phyloP scores from a whole-genome alignment of 495 filamentous ascomycete species.

The Podospora anserina region DNA sequence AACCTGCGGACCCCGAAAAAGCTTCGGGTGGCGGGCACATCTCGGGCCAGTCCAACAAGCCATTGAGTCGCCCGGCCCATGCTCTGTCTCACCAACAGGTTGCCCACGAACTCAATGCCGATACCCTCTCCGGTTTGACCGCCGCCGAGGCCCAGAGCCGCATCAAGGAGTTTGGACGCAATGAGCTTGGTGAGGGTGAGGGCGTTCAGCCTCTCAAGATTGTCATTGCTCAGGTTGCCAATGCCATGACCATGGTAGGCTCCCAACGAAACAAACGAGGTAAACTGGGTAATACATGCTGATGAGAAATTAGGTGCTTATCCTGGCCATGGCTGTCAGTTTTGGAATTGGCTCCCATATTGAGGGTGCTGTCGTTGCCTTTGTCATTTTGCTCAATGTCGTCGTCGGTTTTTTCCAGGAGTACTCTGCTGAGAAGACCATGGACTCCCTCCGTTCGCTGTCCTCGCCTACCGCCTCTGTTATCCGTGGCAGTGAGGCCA shows the following conservation, averaged over 20 bases:
- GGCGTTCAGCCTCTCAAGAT: conserved; percentile 52
- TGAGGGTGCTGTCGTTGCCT: conserved; percentile 78
- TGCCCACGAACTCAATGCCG: conserved; percentile 55
- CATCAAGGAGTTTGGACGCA: conserved; percentile 44
- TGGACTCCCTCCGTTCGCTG: conserved; percentile 72
- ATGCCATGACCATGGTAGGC: conserved; percentile 51
- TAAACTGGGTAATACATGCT: neutral
- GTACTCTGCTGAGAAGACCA: conserved; percentile 83
- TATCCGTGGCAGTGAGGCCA: conserved; percentile 63
- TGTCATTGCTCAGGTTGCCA: conserved; percentile 53
- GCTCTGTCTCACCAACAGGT: conserved; percentile 54
- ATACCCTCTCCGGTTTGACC: conserved; percentile 48
- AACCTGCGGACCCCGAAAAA: conserved; percentile 16
- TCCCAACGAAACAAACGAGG: neutral
- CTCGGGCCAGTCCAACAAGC: conserved; percentile 52
- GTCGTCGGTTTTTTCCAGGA: conserved; percentile 77
- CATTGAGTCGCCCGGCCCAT: conserved; percentile 62
- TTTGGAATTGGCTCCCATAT: conserved; percentile 79
- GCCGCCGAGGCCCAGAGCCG: conserved; percentile 40
- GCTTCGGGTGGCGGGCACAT: conserved; percentile 36
- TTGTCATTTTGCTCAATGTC: conserved; percentile 78
- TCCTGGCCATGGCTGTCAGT: conserved; percentile 79
- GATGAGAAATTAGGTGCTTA: conserved; percentile 48
- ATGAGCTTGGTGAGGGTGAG: conserved; percentile 49
- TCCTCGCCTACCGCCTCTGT: conserved; percentile 76